Percentiles rank a stretch among this genome's conserved stretches.
Conservation (phyloP, 345 rosid genomes). For the Hirschfeldia incana region DNA sequence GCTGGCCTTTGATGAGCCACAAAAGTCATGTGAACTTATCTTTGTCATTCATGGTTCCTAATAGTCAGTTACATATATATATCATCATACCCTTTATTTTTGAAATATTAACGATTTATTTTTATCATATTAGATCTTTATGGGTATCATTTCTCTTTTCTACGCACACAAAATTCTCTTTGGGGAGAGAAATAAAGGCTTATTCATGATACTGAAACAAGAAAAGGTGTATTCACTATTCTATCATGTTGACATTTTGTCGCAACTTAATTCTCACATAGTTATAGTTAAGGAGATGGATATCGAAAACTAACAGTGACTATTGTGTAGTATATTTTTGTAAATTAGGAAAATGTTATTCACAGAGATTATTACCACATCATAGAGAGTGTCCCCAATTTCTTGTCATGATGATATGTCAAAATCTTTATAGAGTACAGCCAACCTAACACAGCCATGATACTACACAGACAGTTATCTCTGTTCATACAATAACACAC, state of each 20-base stretch:
- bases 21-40: constrained; percentile 40
- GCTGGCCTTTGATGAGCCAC: constrained; percentile 40
- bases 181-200: neutral
- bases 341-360: constrained; percentile 4
- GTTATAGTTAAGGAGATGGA: neutral
- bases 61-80: constrained; percentile 16
- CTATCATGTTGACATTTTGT: neutral
- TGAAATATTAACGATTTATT: neutral
- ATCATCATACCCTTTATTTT: neutral
- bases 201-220: neutral
- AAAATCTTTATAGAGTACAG: constrained; percentile 38
- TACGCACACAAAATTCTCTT: neutral
- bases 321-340: neutral
- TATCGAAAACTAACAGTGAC: neutral
- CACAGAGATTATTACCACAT: constrained; percentile 34
- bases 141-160: neutral
- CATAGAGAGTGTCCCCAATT: constrained; percentile 34
- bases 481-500: neutral
- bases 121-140: neutral
- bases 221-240: no score
- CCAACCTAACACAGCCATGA: constrained; percentile 38
- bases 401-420: constrained; percentile 30
- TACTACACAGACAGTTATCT: constrained; percentile 15
- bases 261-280: neutral
- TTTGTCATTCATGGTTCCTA: constrained; percentile 40